phyloP scores from a whole-genome alignment of 257 asterid genomes.

The Solanum lycopersicoides region DNA sequence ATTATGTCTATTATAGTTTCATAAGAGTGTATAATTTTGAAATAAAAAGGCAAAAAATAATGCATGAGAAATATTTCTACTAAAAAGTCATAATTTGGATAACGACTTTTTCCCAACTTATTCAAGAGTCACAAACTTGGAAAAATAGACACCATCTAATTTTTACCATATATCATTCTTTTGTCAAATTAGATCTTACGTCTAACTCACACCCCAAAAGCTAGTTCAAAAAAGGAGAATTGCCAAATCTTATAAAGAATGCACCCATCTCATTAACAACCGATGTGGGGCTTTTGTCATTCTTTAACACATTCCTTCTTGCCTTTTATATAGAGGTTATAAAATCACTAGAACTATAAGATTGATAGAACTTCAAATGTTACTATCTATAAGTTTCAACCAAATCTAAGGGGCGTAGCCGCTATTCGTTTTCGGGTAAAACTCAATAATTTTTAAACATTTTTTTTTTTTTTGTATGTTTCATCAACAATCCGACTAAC shows the following conservation, averaged over 20 bases:
- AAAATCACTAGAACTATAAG: neutral
- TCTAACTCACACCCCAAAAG: too few relatives aligned
- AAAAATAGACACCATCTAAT: neutral
- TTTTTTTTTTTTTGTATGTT: neutral
- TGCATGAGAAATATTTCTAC: neutral
- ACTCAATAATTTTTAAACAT: neutral
- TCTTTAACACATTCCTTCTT: neutral
- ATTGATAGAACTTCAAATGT: neutral
- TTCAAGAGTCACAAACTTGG: neutral
- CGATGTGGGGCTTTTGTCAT: too few relatives aligned
- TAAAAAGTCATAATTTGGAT: neutral
- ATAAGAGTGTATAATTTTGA: neutral
- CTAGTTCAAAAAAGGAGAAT: too few relatives aligned
- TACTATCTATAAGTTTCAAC: neutral
- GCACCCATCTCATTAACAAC: too few relatives aligned
- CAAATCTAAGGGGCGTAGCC: neutral
- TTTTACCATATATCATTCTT: neutral
- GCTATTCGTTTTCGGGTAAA: fast-evolving
- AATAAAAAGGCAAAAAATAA: neutral
- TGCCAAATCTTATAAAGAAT: too few relatives aligned
- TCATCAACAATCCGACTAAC: neutral
- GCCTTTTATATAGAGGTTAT: neutral
- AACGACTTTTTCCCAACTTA: neutral
- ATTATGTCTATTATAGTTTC: neutral
- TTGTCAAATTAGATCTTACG: too few relatives aligned